Conservation (phyloP, 2,329 filamentous ascomycete species). For the Pleoardoris graminearum region DNA sequence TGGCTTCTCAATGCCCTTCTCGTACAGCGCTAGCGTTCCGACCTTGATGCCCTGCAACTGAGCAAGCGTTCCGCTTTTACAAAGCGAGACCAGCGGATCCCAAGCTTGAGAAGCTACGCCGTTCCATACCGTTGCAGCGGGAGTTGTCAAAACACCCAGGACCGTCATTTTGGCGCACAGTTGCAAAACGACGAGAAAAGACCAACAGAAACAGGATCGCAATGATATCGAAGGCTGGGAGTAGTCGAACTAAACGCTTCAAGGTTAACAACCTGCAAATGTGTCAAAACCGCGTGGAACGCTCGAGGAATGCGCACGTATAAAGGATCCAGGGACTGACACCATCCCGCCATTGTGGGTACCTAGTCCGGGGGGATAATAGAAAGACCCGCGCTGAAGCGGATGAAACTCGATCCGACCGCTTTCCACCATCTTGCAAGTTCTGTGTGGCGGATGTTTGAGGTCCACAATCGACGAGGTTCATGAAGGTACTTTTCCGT, state of each 20-base stretch:
- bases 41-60: constrained; percentile 51
- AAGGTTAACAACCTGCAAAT: neutral
- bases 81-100: constrained; percentile 53
- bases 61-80: constrained; percentile 50
- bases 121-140: constrained; percentile 46
- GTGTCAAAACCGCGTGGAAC: neutral
- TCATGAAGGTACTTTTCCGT: constrained; percentile 32
- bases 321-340: neutral
- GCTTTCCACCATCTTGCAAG: constrained; percentile 15
- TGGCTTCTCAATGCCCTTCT: constrained; percentile 49
- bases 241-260: neutral
- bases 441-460: constrained; percentile 35
- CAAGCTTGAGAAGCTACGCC: constrained; percentile 53
- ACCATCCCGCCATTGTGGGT: neutral
- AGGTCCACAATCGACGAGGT: constrained; percentile 33
- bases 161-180: constrained; percentile 36
- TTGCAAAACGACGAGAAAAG: neutral
- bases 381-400: constrained; percentile 6
- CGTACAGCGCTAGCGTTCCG: constrained; percentile 51
- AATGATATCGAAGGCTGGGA: neutral
- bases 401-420: constrained; percentile 18
- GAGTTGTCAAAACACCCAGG: constrained; percentile 41
- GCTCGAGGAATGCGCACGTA: constrained; percentile 5
- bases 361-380: constrained; percentile 1
- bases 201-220: neutral